Base-by-base conservation (phyloP, 1,139 yeast species). In the Wickerhamiella pararugosa region DNA sequence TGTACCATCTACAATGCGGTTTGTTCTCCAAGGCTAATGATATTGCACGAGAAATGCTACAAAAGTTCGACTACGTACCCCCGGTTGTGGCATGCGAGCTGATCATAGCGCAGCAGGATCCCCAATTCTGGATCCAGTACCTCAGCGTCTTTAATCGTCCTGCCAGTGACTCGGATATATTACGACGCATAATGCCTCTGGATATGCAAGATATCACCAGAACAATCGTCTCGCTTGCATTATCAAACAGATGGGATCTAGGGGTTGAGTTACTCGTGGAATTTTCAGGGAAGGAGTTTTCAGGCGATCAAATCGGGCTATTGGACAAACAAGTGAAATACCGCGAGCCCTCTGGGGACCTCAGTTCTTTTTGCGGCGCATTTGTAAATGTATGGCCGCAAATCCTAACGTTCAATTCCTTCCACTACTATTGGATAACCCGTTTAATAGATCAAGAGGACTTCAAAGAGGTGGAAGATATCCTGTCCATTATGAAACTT, bases 1-100 rank as follows among this genome's bases (percentile, higher is more conserved):
- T 57, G 25, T 52, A 58, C 37, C 49, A 54, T 37, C 52, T 57
- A 25, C 54, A 59, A 11, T 54, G 60, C 1, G 45, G 47, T 5
- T 47, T 49, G 7, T 9, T 43, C 1, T 4, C 10, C 4, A 28
- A 30, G 1, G 54, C 54, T 0, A 39, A 45, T 5, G 10, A 7
- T 1, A 8, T 51, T 9, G 51, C 51, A 5, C 7, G 8, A 5
- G 21, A 28, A 7, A 32, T 44, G 32, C 29, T 10, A 1, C 29
- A 32, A 2, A 11, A 31, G 5, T 33, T 32, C 29, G 43, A 36
- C 8, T 34, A 35, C 11, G 32, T 45, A 1, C 36, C 48, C 4
- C 45, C 49, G 3, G 41, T 48, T 4, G 35, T 46, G 0, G 37
- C 40, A 1, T 32, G 41, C 7, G 37, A 41, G n/a, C 42, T 50